phyloP scores from a whole-genome alignment of 2,329 filamentous ascomycete genomes.

The Beauveria asiatica region DNA sequence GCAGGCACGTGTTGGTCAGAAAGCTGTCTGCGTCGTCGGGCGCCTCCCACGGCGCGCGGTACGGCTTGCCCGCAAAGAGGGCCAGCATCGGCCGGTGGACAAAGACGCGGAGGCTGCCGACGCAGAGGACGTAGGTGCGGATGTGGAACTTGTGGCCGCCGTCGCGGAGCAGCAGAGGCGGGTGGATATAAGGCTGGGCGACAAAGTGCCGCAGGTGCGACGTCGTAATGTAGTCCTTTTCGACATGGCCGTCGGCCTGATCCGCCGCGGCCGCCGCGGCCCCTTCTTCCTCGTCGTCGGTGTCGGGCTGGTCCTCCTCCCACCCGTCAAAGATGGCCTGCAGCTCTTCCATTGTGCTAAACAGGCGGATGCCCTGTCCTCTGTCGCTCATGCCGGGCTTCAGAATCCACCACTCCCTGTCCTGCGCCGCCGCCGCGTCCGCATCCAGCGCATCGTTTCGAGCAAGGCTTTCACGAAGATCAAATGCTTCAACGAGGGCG shows the following conservation, averaged over 20 bases:
- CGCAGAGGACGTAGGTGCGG: constrained; percentile 78
- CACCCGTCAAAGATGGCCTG: constrained; percentile 83
- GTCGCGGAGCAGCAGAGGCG: constrained; percentile 62
- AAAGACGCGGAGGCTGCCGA: constrained; percentile 70
- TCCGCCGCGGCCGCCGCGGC: constrained; percentile 22
- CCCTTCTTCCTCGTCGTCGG: constrained; percentile 55
- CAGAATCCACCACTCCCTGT: constrained; percentile 87
- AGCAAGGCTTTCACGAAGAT: constrained; percentile 69
- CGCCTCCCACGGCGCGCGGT: constrained; percentile 53
- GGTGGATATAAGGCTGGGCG: constrained; percentile 89
- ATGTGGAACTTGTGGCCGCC: constrained; percentile 85
- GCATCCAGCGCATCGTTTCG: constrained; percentile 39
- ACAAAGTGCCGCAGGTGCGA: constrained; percentile 94
- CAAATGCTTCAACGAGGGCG: constrained; percentile 80
- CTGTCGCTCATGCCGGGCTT: constrained; percentile 97
- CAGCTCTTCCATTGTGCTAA: constrained; percentile 77
- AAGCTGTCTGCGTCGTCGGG: constrained; percentile 57
- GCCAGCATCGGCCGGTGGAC: constrained; percentile 90
- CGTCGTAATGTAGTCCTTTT: constrained; percentile 58
- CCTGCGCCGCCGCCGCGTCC: constrained; percentile 14
- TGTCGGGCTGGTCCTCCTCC: constrained; percentile 62
- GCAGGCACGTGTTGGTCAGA: constrained; percentile 92
- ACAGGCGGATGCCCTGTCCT: constrained; percentile 85
- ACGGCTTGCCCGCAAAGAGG: constrained; percentile 73
- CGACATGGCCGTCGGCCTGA: constrained; percentile 21